Percentiles rank a stretch among this genome's conserved stretches.
Conservation (phyloP, 768 basidiomycete species). For the Tulasnella sp. region DNA sequence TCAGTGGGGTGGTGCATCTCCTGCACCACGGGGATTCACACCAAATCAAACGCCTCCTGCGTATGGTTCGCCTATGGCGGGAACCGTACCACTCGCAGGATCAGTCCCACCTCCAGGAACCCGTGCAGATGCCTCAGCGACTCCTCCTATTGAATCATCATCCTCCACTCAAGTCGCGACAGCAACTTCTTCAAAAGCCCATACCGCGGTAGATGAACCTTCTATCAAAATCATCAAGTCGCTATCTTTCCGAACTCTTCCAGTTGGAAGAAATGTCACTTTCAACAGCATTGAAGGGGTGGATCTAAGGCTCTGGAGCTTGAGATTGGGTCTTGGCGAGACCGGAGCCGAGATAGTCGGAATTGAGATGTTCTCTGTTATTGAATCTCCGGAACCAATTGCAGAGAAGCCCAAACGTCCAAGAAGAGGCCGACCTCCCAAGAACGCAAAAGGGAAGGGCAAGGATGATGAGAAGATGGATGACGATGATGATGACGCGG, state of each 20-base stretch:
- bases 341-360: conserved; percentile 8
- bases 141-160: background rate
- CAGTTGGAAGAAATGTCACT: background rate
- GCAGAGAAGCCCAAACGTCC: too few relatives aligned
- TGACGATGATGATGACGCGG: conserved; percentile 9
- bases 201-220: background rate
- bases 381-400: too few relatives aligned
- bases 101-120: background rate
- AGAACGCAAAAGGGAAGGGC: conserved; percentile 3
- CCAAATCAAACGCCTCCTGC: too few relatives aligned
- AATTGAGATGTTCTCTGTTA: conserved; percentile 2
- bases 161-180: background rate
- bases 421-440: background rate
- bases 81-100: conserved; percentile 5
- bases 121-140: background rate
- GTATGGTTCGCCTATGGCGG: too few relatives aligned
- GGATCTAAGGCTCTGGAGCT: conserved; percentile 7
- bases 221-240: conserved; percentile 5
- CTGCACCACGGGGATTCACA: too few relatives aligned
- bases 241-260: background rate
- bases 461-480: background rate
- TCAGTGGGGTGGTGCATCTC: too few relatives aligned
- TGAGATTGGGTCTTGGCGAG: conserved; percentile 9
- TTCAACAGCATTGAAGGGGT: conserved; percentile 9
- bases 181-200: background rate